Percentiles rank a stretch among this genome's conserved stretches.
Evolutionary conservation across 139 green algal genomes (phyloP).

Genomic region (Chlorella sp.): DNA sequence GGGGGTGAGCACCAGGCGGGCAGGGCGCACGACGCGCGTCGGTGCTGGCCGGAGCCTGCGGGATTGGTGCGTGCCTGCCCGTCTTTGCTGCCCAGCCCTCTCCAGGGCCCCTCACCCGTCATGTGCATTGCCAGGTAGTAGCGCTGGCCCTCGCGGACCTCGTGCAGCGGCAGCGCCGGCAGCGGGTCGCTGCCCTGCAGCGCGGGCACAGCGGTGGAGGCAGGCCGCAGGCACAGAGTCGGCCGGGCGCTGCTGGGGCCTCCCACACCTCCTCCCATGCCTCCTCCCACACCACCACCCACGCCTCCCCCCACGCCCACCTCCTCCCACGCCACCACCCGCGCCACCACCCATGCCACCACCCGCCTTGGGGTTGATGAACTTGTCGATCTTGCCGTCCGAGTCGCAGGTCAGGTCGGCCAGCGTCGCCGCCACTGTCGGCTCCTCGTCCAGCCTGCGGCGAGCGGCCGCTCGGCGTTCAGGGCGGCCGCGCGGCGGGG

Average conservation of each 20-base stretch:
- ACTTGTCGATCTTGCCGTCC: constrained; percentile 62
- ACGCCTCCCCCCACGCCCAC: background rate
- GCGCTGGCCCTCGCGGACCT: constrained; percentile 29
- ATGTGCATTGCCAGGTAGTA: constrained; percentile 66
- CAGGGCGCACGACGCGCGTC: no score
- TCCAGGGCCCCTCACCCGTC: background rate
- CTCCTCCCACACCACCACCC: background rate
- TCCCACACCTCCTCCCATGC: background rate
- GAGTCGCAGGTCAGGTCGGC: constrained; percentile 72
- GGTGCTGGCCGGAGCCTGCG: no score
- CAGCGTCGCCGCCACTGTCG: constrained; percentile 49
- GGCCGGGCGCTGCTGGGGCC: background rate
- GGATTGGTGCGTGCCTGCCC: no score
- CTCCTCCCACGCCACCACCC: background rate
- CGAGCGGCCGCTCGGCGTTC: no score
- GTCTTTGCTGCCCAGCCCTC: background rate
- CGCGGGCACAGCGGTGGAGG: background rate
- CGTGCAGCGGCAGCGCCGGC: constrained; percentile 55
- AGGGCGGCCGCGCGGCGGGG: no score
- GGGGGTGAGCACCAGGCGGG: no score
- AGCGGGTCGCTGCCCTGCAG: constrained; percentile 23
- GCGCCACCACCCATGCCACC: background rate
- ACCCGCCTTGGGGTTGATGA: constrained; percentile 49
- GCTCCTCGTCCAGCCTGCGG: constrained; percentile 61
- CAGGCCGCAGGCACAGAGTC: background rate